Evolutionary conservation across 2,329 filamentous ascomycete species (phyloP).

Genomic region (Exophiala oligosperma): DNA sequence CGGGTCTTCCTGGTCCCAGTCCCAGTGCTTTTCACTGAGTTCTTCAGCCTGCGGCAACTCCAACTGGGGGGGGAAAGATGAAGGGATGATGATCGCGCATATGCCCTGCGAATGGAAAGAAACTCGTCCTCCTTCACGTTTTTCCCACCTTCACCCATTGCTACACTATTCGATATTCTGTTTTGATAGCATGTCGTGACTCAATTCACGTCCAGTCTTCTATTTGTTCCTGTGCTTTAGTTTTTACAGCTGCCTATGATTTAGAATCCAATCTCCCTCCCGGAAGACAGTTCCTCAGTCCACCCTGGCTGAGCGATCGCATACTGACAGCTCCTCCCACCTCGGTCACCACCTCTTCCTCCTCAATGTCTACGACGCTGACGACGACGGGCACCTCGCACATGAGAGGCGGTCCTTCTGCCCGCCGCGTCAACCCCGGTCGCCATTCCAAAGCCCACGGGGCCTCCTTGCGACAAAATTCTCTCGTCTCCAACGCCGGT

Average conservation of each 20-base stretch:
- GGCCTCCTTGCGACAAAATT: conserved; percentile 39
- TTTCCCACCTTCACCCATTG: not conserved
- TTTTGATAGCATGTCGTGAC: conserved; percentile 4
- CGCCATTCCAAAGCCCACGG: conserved; percentile 48
- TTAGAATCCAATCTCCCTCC: not conserved
- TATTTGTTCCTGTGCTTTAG: not conserved
- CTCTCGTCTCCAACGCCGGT: conserved; percentile 32
- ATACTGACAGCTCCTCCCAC: conserved; percentile 14
- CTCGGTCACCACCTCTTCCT: not conserved
- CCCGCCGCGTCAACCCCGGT: conserved; percentile 51
- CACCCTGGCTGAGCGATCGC: conserved; percentile 6
- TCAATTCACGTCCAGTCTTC: not conserved
- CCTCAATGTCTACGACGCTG: conserved; percentile 26
- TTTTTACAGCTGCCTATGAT: conserved; percentile 1
- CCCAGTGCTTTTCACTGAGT: too few species aligned
- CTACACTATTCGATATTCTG: not conserved
- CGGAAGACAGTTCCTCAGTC: conserved; percentile 1
- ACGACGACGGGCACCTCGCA: conserved; percentile 30
- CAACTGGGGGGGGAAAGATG: too few species aligned
- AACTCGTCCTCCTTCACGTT: not conserved
- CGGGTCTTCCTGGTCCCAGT: too few species aligned
- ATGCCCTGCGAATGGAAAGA: not conserved
- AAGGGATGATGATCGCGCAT: not conserved
- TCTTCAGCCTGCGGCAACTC: not conserved
- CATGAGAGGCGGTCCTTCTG: conserved; percentile 29